A percentile compares a stretch with the other conserved stretches of the same genome.
Evolutionary conservation across 306 rosid species (phyloP).

Genomic region (Cercis canadensis): DNA sequence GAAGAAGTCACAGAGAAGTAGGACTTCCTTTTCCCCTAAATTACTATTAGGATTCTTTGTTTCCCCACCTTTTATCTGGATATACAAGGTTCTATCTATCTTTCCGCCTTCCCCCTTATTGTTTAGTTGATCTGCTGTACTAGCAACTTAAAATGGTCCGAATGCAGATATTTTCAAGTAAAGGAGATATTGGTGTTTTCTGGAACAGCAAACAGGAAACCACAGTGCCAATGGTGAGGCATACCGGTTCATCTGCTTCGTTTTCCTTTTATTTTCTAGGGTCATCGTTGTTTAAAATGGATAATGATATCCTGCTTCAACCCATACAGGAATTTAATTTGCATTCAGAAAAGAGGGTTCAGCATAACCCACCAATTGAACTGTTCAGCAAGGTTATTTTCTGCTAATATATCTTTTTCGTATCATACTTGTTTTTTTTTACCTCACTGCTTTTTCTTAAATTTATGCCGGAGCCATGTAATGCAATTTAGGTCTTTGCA

Average conservation of each 20-base stretch:
- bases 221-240: conserved; percentile 76
- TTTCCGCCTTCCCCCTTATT: conserved; percentile 7
- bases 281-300: background rate
- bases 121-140: conserved; percentile 19
- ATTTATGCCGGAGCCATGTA: background rate
- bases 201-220: conserved; percentile 80
- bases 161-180: conserved; percentile 85
- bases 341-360: conserved; percentile 68
- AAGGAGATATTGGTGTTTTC: conserved; percentile 87
- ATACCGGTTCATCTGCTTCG: conserved; percentile 23
- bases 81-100: conserved; percentile 23
- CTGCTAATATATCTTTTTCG: conserved; percentile 1
- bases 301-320: conserved; percentile 40
- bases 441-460: conserved; percentile 12
- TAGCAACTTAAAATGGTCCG: conserved; percentile 15
- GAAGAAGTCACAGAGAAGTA: too few relatives aligned
- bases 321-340: conserved; percentile 79
- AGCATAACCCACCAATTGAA: conserved; percentile 73
- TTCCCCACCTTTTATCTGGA: background rate
- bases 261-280: background rate
- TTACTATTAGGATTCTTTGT: conserved; percentile 9
- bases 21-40: background rate
- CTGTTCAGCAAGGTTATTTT: conserved; percentile 83
- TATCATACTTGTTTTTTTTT: conserved; percentile 4
- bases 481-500: background rate